Evolutionary conservation across 768 basidiomycete genomes (phyloP), one percentile per base, ranked within the genome.

Genomic region (Stropharia rugosoannulata): DNA sequence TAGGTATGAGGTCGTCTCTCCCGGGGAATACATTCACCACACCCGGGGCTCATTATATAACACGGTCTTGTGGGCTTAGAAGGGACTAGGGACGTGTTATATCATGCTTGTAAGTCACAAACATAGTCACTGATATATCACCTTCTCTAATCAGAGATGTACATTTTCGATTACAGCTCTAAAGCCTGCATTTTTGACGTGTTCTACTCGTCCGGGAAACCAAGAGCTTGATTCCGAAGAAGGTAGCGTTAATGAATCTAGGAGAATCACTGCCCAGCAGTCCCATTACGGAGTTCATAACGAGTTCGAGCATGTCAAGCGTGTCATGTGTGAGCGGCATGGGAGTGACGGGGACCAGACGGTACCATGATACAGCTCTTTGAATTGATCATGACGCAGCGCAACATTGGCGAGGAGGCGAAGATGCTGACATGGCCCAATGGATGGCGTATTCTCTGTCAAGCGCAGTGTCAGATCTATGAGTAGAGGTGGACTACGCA

Each of bases 231-330:
- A 16, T 58, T 55, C 11, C 53, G 58, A 16, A 65, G 49, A 49
- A 4, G 64, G 64, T 0, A 65, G 56, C 8, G 57, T 59, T 15
- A 65, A 29, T 3, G 56, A 50, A 9, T 45, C 55, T 10, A 65
- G 53, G 5, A 65, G 48, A 16, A 55, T n/a, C n/a, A n/a, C n/a
- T 56, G 22, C 54, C 47, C n/a, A n/a, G n/a, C 6, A 62, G 44
- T 8, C 63, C 57, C 18, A 45, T 37, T 9, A 54, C 19, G 35
- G 47, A 50, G 42, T 65, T 60, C n/a, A 63, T 39, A 25, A 62
- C 49, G 43, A 65, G 55, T 44, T 63, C 62, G 36, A 65, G 54
- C 10, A 55, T 56, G 32, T 62, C 51, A 18, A 65, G 57, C 22
- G 16, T 27, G 10, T 54, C 37, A 45, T 65, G 64, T 7, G 51